Evolutionary conservation across 2,329 filamentous ascomycete species (phyloP), one percentile per base, ranked within the genome.

Genomic region (Aspergillus fructus): DNA sequence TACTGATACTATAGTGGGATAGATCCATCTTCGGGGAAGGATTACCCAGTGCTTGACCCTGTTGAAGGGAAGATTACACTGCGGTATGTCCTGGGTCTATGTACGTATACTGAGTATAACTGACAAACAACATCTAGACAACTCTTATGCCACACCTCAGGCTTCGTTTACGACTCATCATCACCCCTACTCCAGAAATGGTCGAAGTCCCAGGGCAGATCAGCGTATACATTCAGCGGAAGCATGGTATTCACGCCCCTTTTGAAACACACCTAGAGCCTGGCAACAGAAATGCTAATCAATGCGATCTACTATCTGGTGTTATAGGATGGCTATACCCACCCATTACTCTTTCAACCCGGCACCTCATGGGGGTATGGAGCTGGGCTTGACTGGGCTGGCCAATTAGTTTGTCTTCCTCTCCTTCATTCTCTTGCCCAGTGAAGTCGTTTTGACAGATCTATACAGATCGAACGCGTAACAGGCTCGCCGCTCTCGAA

Each of bases 311-410:
- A 30, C 27, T 30, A 9, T 3, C 9, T 11, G 27, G 9, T 40
- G 21, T 11, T 3, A 19, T 19, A 48, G 48, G 49, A 41, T 13
- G 49, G 49, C 6, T 51, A 42, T 42, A 24, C 21, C 3, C 49
- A 52, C n/a, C 49, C 49, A 6, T 13, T 34, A 9, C 15, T 52
- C 24, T 52, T 43, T 9, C 49, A 52, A n/a, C 49, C 49, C 8
- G 49, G 39, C 1, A 37, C 23, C 4, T 52, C 49, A 2, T 52
- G 49, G 49, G 49, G n/a, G 9, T 52, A 52, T 12, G 49, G 49
- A 19, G 15, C 49, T 5, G 49, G 49, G 3, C 49, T 52, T 7
- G 49, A 52, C 11, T 52, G 49, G 49, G 49, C 49, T 5, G 49
- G 49, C 3, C 24, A 34, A 21, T 7, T 52, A 40, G 40, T 52